A percentile compares a stretch with the other conserved stretches of the same genome.
Conservation (phyloP, 305 asterid species). For the Fraxinus sp. region DNA sequence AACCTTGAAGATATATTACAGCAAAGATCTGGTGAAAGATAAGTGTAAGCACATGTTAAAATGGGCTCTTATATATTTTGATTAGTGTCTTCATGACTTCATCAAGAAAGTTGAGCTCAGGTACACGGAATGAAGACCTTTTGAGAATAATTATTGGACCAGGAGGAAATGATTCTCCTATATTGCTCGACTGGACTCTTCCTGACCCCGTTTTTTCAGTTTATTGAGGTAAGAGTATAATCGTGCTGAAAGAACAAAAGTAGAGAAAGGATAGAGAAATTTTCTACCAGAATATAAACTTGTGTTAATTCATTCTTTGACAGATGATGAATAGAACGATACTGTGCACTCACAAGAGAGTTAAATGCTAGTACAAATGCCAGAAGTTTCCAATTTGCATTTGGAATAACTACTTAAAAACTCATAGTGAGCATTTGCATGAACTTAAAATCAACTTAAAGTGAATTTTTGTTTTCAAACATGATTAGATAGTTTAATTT, state of each 20-base stretch:
- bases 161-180: neutral
- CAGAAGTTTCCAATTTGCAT: neutral
- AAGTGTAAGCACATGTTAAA: neutral
- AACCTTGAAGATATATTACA: neutral
- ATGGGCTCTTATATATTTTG: neutral
- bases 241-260: neutral
- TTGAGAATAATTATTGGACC: neutral
- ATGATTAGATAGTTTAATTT: neutral
- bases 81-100: neutral
- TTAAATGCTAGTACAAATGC: neutral
- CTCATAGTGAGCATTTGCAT: neutral
- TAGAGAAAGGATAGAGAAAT: neutral
- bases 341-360: neutral
- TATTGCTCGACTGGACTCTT: neutral
- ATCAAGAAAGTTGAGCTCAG: neutral
- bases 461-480: neutral
- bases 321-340: constrained; percentile 5
- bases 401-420: neutral
- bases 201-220: neutral
- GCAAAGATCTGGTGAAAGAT: neutral
- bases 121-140: neutral
- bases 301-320: neutral
- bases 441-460: neutral
- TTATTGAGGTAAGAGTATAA: neutral
- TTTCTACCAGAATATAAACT: neutral